Base-by-base conservation (phyloP, 2,329 filamentous ascomycete species). In the Metarhizium brunneum region DNA sequence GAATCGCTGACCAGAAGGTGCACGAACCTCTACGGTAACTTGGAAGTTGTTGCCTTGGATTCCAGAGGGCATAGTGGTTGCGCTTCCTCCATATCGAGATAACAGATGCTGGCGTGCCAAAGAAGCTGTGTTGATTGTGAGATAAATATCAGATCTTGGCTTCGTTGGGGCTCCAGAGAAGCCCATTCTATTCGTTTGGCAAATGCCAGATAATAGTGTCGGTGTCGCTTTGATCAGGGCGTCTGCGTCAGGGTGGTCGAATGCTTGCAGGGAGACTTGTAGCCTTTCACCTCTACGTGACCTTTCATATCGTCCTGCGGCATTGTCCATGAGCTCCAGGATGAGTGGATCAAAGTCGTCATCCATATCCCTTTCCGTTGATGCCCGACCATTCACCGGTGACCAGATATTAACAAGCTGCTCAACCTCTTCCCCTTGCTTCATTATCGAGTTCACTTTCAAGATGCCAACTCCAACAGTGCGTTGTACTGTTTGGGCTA, bases 101-200 rank as follows among this genome's bases (percentile, higher is more conserved):
- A 87, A 68, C 0, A 86, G 69, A 38, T 87, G 85, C 64, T 95
- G 90, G 56, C 85, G 84, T 18, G 87, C 85, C 29, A 99, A 76
- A n/a, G 85, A 78, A 0, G 90, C 88, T 60, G 90, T 85, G 56
- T 85, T 84, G 50, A 99, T 71, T 0, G 91, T 96, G 48, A 99
- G 71, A 67, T 99, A 99, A 52, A 99, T 97, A 68, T 99, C 95
- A 11, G 91, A 96, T 63, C 95, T 81, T 16, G 88, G 80, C 67
- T 90, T 92, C 0, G 87, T 91, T 0, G 94, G 92, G 2, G 92
- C 92, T 13, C 92, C 92, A 3, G 92, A 90, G 68, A 99, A 97
- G 2, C 92, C 94, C 69, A 97, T 92, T 68, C 94, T 94, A 64
- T 80, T 87, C 0, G 92, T 95, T 68, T 87, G 87, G 56, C 80